Percentiles rank a stretch among this genome's conserved stretches.
phyloP scores from a whole-genome alignment of 2,329 filamentous ascomycete genomes.

The Xylariales sp. region DNA sequence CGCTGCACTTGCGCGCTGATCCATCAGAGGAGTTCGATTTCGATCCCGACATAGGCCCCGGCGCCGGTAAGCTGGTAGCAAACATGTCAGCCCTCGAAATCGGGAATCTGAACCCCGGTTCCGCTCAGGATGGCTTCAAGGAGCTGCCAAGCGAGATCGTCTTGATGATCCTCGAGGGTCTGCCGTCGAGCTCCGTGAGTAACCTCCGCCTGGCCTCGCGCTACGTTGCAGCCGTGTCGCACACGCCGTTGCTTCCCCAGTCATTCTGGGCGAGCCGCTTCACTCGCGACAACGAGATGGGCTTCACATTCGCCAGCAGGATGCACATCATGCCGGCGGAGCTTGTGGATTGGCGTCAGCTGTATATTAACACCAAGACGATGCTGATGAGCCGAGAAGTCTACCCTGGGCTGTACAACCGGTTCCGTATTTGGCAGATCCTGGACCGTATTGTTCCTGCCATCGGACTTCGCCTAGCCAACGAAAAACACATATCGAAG shows the following conservation, averaged over 20 bases:
- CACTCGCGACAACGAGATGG: conserved; percentile 12
- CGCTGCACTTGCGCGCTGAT: too few species aligned
- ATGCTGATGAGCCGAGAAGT: conserved; percentile 9
- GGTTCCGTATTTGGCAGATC: conserved; percentile 12
- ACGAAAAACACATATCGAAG: conserved; percentile 7
- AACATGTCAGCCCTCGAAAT: neutral
- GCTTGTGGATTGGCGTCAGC: conserved; percentile 13
- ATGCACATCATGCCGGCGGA: conserved; percentile 7
- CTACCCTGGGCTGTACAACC: conserved; percentile 14
- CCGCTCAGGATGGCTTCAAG: conserved; percentile 10
- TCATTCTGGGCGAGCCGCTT: conserved; percentile 18
- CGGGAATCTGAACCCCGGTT: neutral
- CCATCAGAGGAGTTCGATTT: conserved; percentile 12
- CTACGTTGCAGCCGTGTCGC: conserved; percentile 10
- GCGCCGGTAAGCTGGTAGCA: neutral
- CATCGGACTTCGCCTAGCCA: conserved; percentile 11
- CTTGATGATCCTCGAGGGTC: conserved; percentile 11
- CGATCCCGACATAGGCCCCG: conserved; percentile 8
- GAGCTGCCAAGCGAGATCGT: conserved; percentile 15
- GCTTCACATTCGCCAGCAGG: conserved; percentile 14
- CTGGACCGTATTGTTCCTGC: conserved; percentile 11
- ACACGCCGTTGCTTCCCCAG: conserved; percentile 11
- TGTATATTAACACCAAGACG: conserved; percentile 13
- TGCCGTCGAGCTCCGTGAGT: conserved; percentile 12
- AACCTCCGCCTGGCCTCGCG: conserved; percentile 13